Conservation (phyloP, 164 flowering plant genomes). For the Piper longum region DNA sequence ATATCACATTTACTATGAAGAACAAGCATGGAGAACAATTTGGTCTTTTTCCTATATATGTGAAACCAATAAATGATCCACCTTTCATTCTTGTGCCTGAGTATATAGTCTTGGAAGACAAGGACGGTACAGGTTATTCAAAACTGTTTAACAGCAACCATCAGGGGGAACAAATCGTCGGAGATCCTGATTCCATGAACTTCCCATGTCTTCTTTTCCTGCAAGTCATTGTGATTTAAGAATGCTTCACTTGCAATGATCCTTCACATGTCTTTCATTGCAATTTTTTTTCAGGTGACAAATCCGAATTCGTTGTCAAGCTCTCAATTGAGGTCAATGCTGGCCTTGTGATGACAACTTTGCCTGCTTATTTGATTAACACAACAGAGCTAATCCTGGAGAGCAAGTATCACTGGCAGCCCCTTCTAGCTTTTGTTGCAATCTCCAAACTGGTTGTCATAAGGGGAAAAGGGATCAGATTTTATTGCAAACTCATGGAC, state of each 20-base stretch:
- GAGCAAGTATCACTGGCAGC: slow-evolving; percentile 60
- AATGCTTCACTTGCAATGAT: background rate
- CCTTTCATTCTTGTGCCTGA: slow-evolving; percentile 56
- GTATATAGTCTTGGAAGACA: slow-evolving; percentile 31
- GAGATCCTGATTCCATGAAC: slow-evolving; percentile 62
- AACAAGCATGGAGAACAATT: slow-evolving; percentile 57
- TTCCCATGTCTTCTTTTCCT: slow-evolving; percentile 45
- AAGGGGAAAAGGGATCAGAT: slow-evolving; percentile 57
- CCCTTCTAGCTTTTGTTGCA: slow-evolving; percentile 69
- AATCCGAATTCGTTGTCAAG: slow-evolving; percentile 34
- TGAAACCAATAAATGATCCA: slow-evolving; percentile 84
- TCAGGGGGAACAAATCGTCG: slow-evolving; percentile 42
- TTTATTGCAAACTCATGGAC: slow-evolving; percentile 44
- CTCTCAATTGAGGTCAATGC: slow-evolving; percentile 66
- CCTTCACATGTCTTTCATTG: background rate
- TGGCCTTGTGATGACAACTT: slow-evolving; percentile 41
- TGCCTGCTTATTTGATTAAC: slow-evolving; percentile 45
- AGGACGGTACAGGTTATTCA: slow-evolving; percentile 18
- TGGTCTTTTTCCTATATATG: slow-evolving; percentile 42
- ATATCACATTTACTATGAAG: slow-evolving; percentile 35
- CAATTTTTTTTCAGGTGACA: slow-evolving; percentile 30
- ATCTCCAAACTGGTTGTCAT: slow-evolving; percentile 57
- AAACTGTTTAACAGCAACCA: slow-evolving; percentile 29
- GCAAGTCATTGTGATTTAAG: background rate
- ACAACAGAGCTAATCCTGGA: slow-evolving; percentile 60